phyloP scores from a whole-genome alignment of 2,329 filamentous ascomycete species.

The Mycosphaerelloides madeirae region DNA sequence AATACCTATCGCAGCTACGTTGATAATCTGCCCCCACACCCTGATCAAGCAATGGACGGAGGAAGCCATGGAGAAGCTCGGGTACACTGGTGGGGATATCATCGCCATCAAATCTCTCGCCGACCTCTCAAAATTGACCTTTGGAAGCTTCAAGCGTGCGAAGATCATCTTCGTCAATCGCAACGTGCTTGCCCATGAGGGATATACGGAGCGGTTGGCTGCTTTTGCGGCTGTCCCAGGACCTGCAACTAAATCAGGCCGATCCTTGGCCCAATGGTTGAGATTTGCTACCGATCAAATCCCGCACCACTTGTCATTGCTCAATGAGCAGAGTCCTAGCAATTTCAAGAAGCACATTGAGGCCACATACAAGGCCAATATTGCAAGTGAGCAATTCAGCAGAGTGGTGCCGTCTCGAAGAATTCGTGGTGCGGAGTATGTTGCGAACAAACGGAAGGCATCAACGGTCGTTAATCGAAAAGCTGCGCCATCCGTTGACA shows the following conservation, averaged over 20 bases:
- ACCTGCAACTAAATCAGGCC: constrained; percentile 15
- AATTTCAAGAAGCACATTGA: constrained; percentile 29
- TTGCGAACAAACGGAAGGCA: constrained; percentile 11
- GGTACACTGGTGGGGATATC: constrained; percentile 39
- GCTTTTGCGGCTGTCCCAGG: constrained; percentile 27
- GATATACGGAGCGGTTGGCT: constrained; percentile 50
- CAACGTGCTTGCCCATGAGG: constrained; percentile 42
- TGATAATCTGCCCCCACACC: constrained; percentile 55
- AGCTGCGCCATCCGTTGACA: constrained; percentile 9
- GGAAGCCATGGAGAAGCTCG: constrained; percentile 46
- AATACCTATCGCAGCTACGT: constrained; percentile 51
- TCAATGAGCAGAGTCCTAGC: constrained; percentile 30
- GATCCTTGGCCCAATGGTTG: constrained; percentile 54
- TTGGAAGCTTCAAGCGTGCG: constrained; percentile 45
- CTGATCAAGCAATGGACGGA: constrained; percentile 55
- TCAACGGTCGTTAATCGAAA: constrained; percentile 6
- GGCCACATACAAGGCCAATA: constrained; percentile 14
- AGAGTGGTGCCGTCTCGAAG: constrained; percentile 36
- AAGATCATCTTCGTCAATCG: constrained; percentile 55
- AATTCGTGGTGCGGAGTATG: constrained; percentile 22
- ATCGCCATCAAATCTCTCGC: constrained; percentile 39
- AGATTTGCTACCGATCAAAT: constrained; percentile 40
- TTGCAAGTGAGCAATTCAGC: constrained; percentile 26
- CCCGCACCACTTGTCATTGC: constrained; percentile 37
- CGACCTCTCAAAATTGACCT: constrained; percentile 39